phyloP scores from a whole-genome alignment of 805 yeast genomes.

The Brettanomyces bruxellensis region DNA sequence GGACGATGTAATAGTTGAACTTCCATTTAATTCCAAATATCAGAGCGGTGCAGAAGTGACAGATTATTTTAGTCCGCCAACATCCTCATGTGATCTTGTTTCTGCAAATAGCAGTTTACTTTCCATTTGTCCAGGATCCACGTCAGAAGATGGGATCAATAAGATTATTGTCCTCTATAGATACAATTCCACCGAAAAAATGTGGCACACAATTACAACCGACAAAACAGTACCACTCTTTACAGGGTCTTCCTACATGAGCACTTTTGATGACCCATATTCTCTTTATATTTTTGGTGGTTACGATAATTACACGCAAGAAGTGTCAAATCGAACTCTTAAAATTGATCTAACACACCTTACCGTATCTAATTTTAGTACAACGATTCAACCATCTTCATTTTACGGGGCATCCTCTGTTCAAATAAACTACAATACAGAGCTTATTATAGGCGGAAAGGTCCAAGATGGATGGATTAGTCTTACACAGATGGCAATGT shows the following conservation, averaged over 20 bases:
- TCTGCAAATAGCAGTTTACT: constrained; percentile 11
- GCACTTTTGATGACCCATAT: constrained; percentile 28
- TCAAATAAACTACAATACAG: constrained; percentile 35
- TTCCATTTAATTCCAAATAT: constrained; percentile 19
- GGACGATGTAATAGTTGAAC: constrained; percentile 13
- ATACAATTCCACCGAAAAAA: constrained; percentile 6
- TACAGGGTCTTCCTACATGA: constrained; percentile 32
- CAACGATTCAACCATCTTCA: constrained; percentile 45
- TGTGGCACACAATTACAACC: constrained; percentile 18
- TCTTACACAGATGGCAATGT: constrained; percentile 64
- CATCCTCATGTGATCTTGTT: constrained; percentile 13
- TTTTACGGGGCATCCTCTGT: constrained; percentile 43
- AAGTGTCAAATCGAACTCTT: constrained; percentile 33
- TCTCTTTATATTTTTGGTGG: constrained; percentile 53
- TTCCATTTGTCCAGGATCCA: constrained; percentile 15
- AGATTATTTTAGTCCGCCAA: constrained; percentile 14
- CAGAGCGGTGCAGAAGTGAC: constrained; percentile 12
- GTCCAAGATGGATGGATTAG: constrained; percentile 57
- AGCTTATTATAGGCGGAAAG: constrained; percentile 58
- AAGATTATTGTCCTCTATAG: background rate
- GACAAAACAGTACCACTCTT: constrained; percentile 10
- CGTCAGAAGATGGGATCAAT: background rate
- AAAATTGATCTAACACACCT: constrained; percentile 30
- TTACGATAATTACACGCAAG: constrained; percentile 11
- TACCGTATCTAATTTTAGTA: constrained; percentile 30